Conservation (phyloP, 108 stramenopile genomes). For the Conticribra guillardii region DNA sequence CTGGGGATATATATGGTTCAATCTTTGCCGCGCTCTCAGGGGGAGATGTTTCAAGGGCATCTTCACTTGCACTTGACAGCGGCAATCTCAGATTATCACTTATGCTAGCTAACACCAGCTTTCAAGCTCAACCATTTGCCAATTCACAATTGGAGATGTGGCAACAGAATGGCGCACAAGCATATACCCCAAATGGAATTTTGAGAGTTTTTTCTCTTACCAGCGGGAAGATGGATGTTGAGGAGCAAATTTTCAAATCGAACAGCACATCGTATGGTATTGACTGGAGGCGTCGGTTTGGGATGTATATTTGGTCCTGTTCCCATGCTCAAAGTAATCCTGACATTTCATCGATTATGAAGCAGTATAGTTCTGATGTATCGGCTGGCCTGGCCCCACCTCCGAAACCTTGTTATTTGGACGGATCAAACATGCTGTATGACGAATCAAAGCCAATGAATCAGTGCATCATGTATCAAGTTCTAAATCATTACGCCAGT, state of each 20-base stretch:
- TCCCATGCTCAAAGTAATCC: constrained; percentile 27
- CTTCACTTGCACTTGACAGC: constrained; percentile 55
- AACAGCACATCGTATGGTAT: constrained; percentile 29
- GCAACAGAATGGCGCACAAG: constrained; percentile 48
- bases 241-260: constrained; percentile 55
- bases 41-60: constrained; percentile 63
- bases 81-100: constrained; percentile 65
- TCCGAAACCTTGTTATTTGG: constrained; percentile 48
- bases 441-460: constrained; percentile 9
- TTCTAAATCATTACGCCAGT: constrained; percentile 48
- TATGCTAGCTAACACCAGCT: constrained; percentile 51
- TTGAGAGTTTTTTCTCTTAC: constrained; percentile 59
- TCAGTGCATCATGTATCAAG: constrained; percentile 57
- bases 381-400: constrained; percentile 56
- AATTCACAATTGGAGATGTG: constrained; percentile 49
- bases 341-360: constrained; percentile 43
- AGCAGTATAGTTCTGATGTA: constrained; percentile 60
- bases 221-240: constrained; percentile 56
- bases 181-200: constrained; percentile 41
- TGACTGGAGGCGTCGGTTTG: constrained; percentile 80
- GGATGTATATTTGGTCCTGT: constrained; percentile 62
- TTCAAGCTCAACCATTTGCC: constrained; percentile 33
- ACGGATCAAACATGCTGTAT: background rate
- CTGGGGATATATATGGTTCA: constrained; percentile 46
- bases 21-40: constrained; percentile 74